Evolutionary conservation across 352 stramenopile genomes (phyloP), one percentile per base, ranked within the genome.

Genomic region (Thalassiosira livingstoniorum): DNA sequence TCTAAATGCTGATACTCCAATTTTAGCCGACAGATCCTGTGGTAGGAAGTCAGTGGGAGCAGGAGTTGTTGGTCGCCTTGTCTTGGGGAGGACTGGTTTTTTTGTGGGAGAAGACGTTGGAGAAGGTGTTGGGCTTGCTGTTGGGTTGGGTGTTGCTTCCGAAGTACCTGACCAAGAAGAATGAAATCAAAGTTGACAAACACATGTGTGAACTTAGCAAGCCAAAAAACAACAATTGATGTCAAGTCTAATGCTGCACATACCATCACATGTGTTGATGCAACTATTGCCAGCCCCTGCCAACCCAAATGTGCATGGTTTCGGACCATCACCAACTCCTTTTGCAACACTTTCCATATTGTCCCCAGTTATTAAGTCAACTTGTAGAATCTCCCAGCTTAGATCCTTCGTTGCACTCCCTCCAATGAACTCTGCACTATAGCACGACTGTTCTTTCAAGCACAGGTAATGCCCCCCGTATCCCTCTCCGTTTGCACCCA

Each of bases 261-360:
- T 53, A 83, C 78, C 62, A 72, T 61, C 31, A 68, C 78, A 85
- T 62, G 68, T 80, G 21, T 25, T 71, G 7, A 31, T 34, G 43
- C 78, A 85, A 60, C 31, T 74, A 43, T 11, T 18, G n/a, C n/a
- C 21, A 7, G 21, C 21, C 4, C 39, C 68, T 60, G 34, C 35
- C 4, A 85, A 57, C 31, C 78, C 54, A 73, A 85, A 85, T 27
- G 75, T 51, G 57, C 78, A 85, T 66, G 31, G 47, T n/a, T n/a
- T n/a, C n/a, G 7, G 39, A 51, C 55, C 75, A 27, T 39, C 37
- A 13, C 64, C 67, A 51, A 68, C 60, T 23, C 78, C 70, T 42
- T 66, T 37, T 21, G 64, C 78, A 37, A 85, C 39, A 27, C 63
- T 37, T 37, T 55, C 64, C 27, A 45, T 62, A 47, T 45, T 68